Conservation (phyloP, 169 alveolate species). For the Plasmodium chabaudi region DNA sequence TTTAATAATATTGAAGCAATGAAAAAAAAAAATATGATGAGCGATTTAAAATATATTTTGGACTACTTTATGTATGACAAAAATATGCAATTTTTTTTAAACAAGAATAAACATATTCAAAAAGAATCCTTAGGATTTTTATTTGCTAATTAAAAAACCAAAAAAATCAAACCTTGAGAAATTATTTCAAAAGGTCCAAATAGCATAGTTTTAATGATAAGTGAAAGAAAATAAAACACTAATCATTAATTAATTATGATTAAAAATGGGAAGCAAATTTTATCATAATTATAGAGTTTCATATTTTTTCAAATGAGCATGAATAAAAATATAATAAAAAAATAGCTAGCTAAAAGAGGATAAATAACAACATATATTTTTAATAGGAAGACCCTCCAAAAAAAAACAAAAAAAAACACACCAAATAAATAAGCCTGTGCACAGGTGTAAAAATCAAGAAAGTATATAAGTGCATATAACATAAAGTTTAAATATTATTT, state of each 20-base stretch:
- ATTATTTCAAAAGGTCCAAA: too few species aligned
- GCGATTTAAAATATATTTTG: neutral
- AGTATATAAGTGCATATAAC: neutral
- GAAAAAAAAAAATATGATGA: neutral
- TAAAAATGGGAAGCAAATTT: too few species aligned
- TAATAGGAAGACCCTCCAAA: neutral
- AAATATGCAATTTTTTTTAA: conserved; percentile 29
- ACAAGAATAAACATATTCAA: conserved; percentile 33
- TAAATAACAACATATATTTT: too few species aligned
- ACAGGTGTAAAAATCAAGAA: neutral
- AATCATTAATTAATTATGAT: too few species aligned
- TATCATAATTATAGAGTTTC: too few species aligned
- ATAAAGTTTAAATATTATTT: conserved; percentile 15
- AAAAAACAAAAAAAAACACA: neutral
- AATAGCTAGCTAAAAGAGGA: too few species aligned
- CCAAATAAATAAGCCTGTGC: neutral
- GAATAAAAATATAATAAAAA: too few species aligned
- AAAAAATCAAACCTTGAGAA: too few species aligned
- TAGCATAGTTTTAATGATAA: too few species aligned
- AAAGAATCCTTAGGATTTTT: conserved; percentile 47
- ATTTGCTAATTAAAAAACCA: conserved; percentile 19
- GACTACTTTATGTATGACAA: conserved; percentile 65
- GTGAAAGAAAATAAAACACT: too few species aligned
- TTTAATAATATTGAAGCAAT: conserved; percentile 53
- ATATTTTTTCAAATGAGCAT: too few species aligned